Evolutionary conservation across 164 flowering plant genomes (phyloP).

Genomic region (Berberis thunbergii): DNA sequence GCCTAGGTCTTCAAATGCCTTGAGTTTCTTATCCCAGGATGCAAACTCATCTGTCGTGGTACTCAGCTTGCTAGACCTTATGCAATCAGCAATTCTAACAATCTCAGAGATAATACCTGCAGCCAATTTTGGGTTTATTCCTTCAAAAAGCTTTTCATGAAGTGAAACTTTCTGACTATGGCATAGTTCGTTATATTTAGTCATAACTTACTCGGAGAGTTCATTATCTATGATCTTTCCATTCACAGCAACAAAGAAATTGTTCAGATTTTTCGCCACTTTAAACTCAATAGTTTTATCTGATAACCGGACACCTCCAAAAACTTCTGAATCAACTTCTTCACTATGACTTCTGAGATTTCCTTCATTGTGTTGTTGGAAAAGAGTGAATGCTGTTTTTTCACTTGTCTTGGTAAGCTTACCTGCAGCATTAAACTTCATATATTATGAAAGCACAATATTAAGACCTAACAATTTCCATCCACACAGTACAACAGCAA

Average conservation of each 20-base stretch:
- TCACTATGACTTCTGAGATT: not conserved
- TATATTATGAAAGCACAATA: no score
- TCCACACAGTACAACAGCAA: no score
- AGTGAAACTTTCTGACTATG: not conserved
- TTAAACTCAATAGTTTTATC: not conserved
- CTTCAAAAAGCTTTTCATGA: not conserved
- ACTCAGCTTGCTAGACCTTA: not conserved
- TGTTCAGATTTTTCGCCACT: not conserved
- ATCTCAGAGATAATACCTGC: not conserved
- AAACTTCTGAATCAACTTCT: not conserved
- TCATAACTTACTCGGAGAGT: not conserved
- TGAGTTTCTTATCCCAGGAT: not conserved
- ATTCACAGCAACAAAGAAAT: not conserved
- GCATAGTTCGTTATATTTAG: constrained; percentile 1
- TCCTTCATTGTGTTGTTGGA: not conserved
- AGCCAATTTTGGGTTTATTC: not conserved
- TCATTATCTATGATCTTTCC: not conserved
- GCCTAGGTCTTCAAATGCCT: not conserved
- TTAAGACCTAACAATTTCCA: no score
- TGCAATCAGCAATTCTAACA: not conserved
- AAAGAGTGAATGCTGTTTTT: not conserved
- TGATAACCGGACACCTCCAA: not conserved
- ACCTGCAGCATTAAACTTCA: not conserved
- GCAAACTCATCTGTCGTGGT: not conserved
- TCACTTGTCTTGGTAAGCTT: not conserved